phyloP scores from a whole-genome alignment of 1,139 yeast genomes.

The Debaryomyces udenii region DNA sequence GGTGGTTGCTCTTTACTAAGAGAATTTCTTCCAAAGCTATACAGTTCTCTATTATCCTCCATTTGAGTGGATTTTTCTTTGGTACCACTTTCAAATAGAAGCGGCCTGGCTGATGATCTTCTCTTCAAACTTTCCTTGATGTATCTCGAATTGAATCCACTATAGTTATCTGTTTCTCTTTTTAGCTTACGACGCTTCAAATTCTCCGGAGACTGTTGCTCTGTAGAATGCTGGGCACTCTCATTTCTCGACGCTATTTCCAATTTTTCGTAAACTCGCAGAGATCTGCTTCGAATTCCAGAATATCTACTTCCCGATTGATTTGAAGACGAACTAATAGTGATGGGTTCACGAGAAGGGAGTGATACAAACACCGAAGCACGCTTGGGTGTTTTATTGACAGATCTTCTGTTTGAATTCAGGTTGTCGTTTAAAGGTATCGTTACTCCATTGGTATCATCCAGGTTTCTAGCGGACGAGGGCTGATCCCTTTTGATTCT shows the following conservation, averaged over 20 bases:
- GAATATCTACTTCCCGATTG: slow-evolving; percentile 10
- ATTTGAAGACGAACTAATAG: slow-evolving; percentile 25
- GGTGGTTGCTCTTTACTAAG: not conserved
- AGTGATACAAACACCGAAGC: slow-evolving; percentile 41
- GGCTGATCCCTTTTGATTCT: not conserved
- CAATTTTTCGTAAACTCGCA: slow-evolving; percentile 22
- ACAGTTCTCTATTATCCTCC: not conserved
- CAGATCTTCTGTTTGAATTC: not conserved
- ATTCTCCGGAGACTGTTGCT: slow-evolving; percentile 2
- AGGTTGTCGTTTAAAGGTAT: slow-evolving; percentile 3
- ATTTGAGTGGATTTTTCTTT: not conserved
- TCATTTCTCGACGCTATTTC: slow-evolving; percentile 22
- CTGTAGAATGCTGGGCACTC: not conserved
- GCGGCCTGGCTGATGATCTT: slow-evolving; percentile 9
- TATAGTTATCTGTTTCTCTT: slow-evolving; percentile 3
- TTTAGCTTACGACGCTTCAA: slow-evolving; percentile 4
- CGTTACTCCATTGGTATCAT: not conserved
- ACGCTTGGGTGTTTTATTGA: slow-evolving; percentile 32
- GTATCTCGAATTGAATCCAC: slow-evolving; percentile 9
- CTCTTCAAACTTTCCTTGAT: slow-evolving; percentile 11
- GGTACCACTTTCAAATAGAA: slow-evolving; percentile 1
- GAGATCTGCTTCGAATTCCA: slow-evolving; percentile 16
- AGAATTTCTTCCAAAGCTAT: not conserved
- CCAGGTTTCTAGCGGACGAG: not conserved
- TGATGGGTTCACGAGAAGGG: slow-evolving; percentile 46